These are phyloP conservation scores for Ananas comosus DNA, from an alignment of 176 grass and related monocot genomes.

Conservation along the genomic window DNA sequence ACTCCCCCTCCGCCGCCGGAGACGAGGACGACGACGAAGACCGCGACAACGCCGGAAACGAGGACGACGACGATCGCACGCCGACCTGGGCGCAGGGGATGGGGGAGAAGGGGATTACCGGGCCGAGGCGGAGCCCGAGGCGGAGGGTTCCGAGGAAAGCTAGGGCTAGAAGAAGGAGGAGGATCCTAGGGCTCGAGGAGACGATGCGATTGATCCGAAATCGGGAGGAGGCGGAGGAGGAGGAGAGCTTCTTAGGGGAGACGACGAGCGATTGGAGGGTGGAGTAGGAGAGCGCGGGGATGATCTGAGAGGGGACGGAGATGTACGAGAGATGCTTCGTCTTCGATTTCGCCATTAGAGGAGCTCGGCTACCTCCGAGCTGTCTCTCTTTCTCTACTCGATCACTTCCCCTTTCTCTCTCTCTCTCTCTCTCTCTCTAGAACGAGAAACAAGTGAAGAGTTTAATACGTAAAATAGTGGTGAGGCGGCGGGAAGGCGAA, in stretches of 20 bases:
- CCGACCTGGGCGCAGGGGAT: neutral
- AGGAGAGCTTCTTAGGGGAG: slow-evolving; percentile 8
- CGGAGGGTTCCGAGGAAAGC: slow-evolving; percentile 20
- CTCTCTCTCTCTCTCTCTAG: too few relatives aligned
- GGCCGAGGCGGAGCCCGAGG: slow-evolving; percentile 24
- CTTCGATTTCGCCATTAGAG: slow-evolving; percentile 24
- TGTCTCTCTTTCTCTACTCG: neutral
- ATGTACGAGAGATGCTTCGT: slow-evolving; percentile 28
- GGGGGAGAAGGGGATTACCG: slow-evolving; percentile 25
- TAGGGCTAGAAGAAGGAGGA: slow-evolving; percentile 22
- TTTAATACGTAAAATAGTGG: slow-evolving; percentile 5
- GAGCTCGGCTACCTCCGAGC: neutral
- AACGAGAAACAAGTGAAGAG: neutral
- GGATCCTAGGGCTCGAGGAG: slow-evolving; percentile 5
- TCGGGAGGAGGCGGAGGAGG: neutral
- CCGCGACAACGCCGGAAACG: neutral
- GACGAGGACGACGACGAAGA: neutral
- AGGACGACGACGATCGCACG: neutral
- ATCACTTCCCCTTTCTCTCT: too few relatives aligned
- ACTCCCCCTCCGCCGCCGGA: slow-evolving; percentile 7
- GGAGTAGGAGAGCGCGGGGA: slow-evolving; percentile 17
- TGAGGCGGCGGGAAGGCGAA: slow-evolving; percentile 1
- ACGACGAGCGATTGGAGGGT: slow-evolving; percentile 12
- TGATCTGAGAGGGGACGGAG: slow-evolving; percentile 27
- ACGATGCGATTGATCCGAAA: neutral